Conservation (phyloP, 257 asterid genomes). For the Primulina eburnea region DNA sequence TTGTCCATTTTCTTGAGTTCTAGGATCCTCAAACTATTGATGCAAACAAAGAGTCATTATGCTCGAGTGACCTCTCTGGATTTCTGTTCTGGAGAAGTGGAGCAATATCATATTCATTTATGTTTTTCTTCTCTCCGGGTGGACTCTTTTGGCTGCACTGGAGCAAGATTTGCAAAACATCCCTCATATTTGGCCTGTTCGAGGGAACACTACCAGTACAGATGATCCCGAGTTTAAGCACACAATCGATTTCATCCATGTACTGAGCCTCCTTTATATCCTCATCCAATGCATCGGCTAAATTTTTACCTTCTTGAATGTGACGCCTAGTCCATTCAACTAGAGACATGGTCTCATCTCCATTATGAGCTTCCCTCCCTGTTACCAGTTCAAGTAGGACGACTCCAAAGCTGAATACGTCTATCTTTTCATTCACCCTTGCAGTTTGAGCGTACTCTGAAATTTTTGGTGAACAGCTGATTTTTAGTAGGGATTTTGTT, state of each 20-base stretch:
- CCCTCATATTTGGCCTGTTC: conserved; percentile 74
- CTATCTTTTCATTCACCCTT: conserved; percentile 80
- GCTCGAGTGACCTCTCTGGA: conserved; percentile 25
- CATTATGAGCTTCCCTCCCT: conserved; percentile 68
- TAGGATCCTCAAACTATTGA: conserved; percentile 31
- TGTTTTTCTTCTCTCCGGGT: conserved; percentile 27
- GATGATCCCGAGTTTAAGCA: conserved; percentile 67
- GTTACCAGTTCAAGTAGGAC: conserved; percentile 74
- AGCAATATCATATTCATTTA: conserved; percentile 44
- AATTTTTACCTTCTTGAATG: conserved; percentile 42
- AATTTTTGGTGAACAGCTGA: conserved; percentile 6
- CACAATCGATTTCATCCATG: conserved; percentile 50
- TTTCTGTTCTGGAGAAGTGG: conserved; percentile 61
- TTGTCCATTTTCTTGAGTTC: not conserved
- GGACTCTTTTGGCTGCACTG: conserved; percentile 35
- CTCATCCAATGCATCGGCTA: conserved; percentile 49
- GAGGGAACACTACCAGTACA: conserved; percentile 63
- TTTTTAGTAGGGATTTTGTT: not conserved
- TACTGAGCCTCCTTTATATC: conserved; percentile 54
- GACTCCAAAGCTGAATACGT: conserved; percentile 86
- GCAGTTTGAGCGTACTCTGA: conserved; percentile 75
- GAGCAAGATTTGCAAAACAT: conserved; percentile 55
- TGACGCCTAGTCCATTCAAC: conserved; percentile 80
- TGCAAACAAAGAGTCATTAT: conserved; percentile 33
- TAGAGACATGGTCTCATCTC: conserved; percentile 65